Evolutionary conservation across 2,329 filamentous ascomycete species (phyloP), one percentile per base, ranked within the genome.

Genomic region (Penicillium brasilianum): DNA sequence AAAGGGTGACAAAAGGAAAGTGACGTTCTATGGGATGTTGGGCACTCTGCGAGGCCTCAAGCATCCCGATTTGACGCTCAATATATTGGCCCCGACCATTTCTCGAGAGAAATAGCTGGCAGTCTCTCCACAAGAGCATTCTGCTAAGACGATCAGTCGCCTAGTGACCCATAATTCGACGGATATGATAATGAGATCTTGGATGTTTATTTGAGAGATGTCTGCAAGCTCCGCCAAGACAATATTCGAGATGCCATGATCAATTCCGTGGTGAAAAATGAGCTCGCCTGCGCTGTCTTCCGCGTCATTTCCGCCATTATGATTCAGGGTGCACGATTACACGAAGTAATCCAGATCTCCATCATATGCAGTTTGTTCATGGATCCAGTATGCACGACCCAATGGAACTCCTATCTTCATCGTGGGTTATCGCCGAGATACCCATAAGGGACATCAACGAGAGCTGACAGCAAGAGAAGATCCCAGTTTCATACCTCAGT

Each of bases 201-300:
- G n/a, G 10, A 51, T 3, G 30, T 36, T 2, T 20, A 51, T n/a
- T 36, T 13, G 30, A 2, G 10, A 9, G n/a, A 18, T 36, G 34
- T 34, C 9, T 36, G 18, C 20, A 32, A 16, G 9, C 2, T 32
- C 30, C 48, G 48, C 30, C 20, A 51, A n/a, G 48, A 30, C 48
- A n/a, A 51, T 18, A 36, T 51, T 22, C 48, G 48, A 13, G 28
- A 36, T 36, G 16, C 49, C 10, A 46, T 56, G 25, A 44, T 56
- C 39, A 56, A 37, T 37, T 34, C 25, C 4, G 14, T 25, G n/a
- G 41, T 56, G 16, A 41, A 49, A 8, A 11, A 39, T 18, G 32
- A 49, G 16, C 54, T 56, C 13, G 41, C 30, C 22, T 36, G 41
- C 39, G 18, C 43, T 20, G 49, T 56, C 9, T 49, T 49, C 25